Evolutionary conservation across 345 rosid genomes (phyloP), one percentile per base, ranked within the genome.

Genomic region (Salix purpurea): DNA sequence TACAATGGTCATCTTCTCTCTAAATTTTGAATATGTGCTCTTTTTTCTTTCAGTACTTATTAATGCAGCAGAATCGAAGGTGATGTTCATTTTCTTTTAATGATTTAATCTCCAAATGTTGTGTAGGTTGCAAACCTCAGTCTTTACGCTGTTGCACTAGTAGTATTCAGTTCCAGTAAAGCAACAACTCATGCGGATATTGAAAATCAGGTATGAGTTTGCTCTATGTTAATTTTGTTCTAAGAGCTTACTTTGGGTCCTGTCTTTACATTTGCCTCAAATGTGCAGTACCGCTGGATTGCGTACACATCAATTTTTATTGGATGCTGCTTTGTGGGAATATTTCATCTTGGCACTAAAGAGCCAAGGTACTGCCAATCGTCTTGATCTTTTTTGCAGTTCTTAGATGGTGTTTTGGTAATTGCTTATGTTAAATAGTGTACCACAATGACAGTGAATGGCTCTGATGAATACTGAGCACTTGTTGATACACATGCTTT

Each of bases 91-190:
- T 24, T 72, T 69, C 14, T 70, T 36, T 21, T 44, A 28, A 77
- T 65, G 24, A 34, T 13, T 44, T 68, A 40, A 21, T 65, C 39
- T 65, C 30, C 44, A 26, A 72, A 65, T 72, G 67, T 73, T 52
- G 69, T 67, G 7, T 79, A 95, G 98, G 91, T 95, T 83, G 99
- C 99, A 67, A 95, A 95, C 80, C 91, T 95, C 75, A 89, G 93
- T 81, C 88, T 95, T 9, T 95, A 91, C 72, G 93, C 88, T 2
- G 83, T 95, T 83, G 99, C 98, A 78, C 82, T 91, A 15, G 80
- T 86, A 71, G 92, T 93, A 23, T 93, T 95, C 77, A 83, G 83
- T 74, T 78, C 80, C 77, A 89, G 73, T 58, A 80, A 68, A 14
- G 90, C 84, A 26, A 82, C 42, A 26, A 91, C 97, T 36, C 85